Base-by-base conservation (phyloP, 169 alveolate genomes). In the Plasmodium knowlesi region DNA sequence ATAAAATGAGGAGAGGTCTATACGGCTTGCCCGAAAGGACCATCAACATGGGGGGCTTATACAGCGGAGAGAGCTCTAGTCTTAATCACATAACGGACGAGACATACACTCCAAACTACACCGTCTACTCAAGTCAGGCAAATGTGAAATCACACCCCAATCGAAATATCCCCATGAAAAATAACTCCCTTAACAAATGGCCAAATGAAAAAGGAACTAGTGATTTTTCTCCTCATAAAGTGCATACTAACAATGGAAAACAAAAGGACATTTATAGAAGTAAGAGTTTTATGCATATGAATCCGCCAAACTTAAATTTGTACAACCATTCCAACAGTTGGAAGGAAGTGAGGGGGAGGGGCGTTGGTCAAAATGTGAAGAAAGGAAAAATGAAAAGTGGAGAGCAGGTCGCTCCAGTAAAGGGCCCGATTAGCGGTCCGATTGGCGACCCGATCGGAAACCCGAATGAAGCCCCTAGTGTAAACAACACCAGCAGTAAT, bases 151-250 rank as follows among this genome's bases (percentile, higher is more conserved):
- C 70, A n/a, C 43, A 82, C 25, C 32, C 43, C 22, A 57, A 32
- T 82, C 67, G 39, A 57, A 57, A 82, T 54, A 39, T 28, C 25
- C 50, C 43, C 43, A 46, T 50, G 22, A 61, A n/a, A n/a, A 57
- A 82, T 53, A 82, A 34, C 57, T 34, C 91, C 2, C 19, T 82
- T 61, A 82, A 82, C 43, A 82, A 82, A n/a, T 19, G 80, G 72
- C 30, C 91, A 1, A 82, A 82, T 82, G 43, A 25, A 14, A 54
- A 43, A 6, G 14, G 14, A 82, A n/a, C 28, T 41, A 34, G n/a
- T 32, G 53, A 84, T 6, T 25, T 25, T 6, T 41, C 37, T 70
- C 19, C 34, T 22, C 53, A 71, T 32, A 72, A 67, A 12, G 22
- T 22, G 70, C 3, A 84, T 34, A 1, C 16, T 14, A 37, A 53